Percentiles rank a stretch among this genome's conserved stretches.
Evolutionary conservation across 1,139 yeast genomes (phyloP).

Genomic region (Lodderomyces pseudojiufengensis): DNA sequence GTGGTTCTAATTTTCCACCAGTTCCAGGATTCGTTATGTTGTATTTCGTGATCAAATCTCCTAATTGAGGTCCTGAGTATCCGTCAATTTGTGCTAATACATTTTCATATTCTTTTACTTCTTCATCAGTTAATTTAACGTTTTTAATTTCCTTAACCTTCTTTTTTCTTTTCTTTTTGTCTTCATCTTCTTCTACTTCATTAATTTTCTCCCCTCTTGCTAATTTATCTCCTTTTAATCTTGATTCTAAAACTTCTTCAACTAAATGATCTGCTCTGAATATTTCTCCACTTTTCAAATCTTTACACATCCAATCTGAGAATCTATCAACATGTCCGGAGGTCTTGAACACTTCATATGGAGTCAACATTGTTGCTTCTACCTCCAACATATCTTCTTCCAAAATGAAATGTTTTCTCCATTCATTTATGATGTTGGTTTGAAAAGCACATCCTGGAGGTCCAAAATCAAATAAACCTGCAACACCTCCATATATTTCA

Average conservation of each 20-base stretch:
- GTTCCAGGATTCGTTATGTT: constrained; percentile 89
- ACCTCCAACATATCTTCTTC: constrained; percentile 99
- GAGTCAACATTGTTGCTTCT: constrained; percentile 96
- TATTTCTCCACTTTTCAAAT: constrained; percentile 92
- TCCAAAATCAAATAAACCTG: constrained; percentile 97
- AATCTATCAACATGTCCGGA: constrained; percentile 99
- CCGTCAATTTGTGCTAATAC: constrained; percentile 95
- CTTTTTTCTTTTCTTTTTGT: constrained; percentile 90
- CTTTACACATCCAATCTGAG: constrained; percentile 99
- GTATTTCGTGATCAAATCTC: constrained; percentile 77
- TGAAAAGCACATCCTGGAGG: constrained; percentile 99
- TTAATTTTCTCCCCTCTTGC: constrained; percentile 73
- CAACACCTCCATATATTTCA: constrained; percentile 97
- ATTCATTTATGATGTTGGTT: constrained; percentile 87
- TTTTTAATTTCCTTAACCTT: constrained; percentile 95
- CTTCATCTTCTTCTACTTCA: constrained; percentile 63
- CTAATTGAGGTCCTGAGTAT: constrained; percentile 87
- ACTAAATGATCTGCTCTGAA: constrained; percentile 98
- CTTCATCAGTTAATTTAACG: constrained; percentile 76
- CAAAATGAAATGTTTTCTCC: constrained; percentile 96
- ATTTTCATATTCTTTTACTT: constrained; percentile 74
- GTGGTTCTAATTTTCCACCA: constrained; percentile 80
- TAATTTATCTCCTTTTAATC: constrained; percentile 93
- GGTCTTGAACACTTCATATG: constrained; percentile 94
- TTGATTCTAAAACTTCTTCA: constrained; percentile 93